Evolutionary conservation across 495 filamentous ascomycete species (phyloP).

Genomic region (Rhizodiscina lignyota): DNA sequence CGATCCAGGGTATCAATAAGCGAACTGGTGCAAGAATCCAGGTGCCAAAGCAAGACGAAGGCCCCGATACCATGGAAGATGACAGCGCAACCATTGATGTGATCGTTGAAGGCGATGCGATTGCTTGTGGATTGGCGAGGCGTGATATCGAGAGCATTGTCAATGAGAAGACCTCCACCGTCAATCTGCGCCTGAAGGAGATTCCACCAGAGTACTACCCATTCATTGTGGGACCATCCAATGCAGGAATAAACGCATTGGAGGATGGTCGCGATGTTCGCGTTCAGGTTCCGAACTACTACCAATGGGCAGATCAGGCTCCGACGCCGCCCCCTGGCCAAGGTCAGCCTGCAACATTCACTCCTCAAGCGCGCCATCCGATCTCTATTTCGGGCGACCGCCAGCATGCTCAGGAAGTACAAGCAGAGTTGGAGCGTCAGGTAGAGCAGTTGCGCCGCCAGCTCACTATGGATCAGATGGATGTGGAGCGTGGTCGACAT

Average conservation of each 20-base stretch:
- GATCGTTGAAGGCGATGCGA: constrained; percentile 73
- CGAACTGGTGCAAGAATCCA: constrained; percentile 76
- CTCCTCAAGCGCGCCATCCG: constrained; percentile 43
- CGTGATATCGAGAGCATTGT: constrained; percentile 72
- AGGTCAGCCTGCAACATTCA: constrained; percentile 45
- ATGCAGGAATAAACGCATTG: constrained; percentile 44
- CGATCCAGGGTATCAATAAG: constrained; percentile 71
- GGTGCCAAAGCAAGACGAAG: constrained; percentile 61
- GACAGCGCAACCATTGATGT: constrained; percentile 73
- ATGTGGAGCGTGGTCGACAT: constrained; percentile 63
- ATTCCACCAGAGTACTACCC: constrained; percentile 90
- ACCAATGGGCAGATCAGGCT: constrained; percentile 52
- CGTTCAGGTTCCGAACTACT: constrained; percentile 64
- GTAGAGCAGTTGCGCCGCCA: constrained; percentile 53
- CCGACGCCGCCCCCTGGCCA: constrained; percentile 41
- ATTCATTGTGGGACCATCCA: constrained; percentile 77
- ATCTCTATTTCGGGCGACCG: constrained; percentile 84
- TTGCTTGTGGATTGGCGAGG: constrained; percentile 63
- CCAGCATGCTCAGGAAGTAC: constrained; percentile 58
- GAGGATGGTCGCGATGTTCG: constrained; percentile 56
- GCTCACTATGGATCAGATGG: constrained; percentile 53
- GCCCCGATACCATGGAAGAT: constrained; percentile 40
- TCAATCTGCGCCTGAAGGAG: constrained; percentile 57
- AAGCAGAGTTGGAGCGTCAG: constrained; percentile 59
- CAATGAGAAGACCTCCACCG: constrained; percentile 65